These are phyloP conservation scores for Porogramme epimiltina DNA, from an alignment of 1,284 basidiomycete genomes.

Conservation along the genomic window DNA sequence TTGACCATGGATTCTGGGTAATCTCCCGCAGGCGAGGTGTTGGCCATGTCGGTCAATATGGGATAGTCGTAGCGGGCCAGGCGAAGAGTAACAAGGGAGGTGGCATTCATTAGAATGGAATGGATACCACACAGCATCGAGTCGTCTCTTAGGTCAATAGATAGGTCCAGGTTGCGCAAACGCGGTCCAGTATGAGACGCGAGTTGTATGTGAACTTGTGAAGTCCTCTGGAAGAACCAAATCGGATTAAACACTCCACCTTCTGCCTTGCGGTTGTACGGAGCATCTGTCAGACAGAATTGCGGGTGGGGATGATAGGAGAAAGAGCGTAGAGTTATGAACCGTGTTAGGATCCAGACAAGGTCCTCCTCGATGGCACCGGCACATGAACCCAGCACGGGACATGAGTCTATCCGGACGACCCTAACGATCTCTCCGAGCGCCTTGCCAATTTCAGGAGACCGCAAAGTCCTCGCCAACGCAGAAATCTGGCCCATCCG, in stretches of 20 bases:
- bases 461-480: background rate
- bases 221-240: background rate
- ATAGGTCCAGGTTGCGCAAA: background rate
- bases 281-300: too few species aligned
- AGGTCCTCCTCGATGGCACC: conserved; percentile 2
- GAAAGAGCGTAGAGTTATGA: background rate
- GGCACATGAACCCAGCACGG: background rate
- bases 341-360: background rate
- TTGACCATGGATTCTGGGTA: background rate
- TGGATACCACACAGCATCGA: background rate
- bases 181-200: background rate
- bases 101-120: background rate
- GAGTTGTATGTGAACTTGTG: background rate
- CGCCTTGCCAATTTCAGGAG: background rate
- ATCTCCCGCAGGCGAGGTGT: background rate
- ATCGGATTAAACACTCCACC: background rate
- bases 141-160: too few species aligned
- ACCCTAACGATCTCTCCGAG: background rate
- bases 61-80: too few species aligned
- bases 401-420: background rate
- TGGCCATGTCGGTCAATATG: background rate
- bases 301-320: conserved; percentile 2
- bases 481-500: conserved; percentile 7
- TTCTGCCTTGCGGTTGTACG: background rate
- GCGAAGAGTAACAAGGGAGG: background rate